Base-by-base conservation (phyloP, 106 monocot species). In the Phalaenopsis equestris region DNA sequence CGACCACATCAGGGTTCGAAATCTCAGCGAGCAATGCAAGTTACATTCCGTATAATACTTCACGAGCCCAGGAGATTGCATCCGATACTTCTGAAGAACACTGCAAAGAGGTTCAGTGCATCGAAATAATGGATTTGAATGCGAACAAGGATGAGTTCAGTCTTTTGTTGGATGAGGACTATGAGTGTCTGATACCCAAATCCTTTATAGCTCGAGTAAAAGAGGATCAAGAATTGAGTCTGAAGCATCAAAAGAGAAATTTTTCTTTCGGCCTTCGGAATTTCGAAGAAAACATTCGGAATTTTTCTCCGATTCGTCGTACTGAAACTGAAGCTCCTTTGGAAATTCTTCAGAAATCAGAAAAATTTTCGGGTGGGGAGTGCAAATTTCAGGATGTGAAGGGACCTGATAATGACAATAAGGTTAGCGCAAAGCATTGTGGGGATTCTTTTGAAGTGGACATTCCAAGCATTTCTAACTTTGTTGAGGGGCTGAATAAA, bases 41-140 rank as follows among this genome's bases (percentile, higher is more conserved):
- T 1, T 43, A 38, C 77, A 30, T 56, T 18, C 43, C 36, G 74
- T 82, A 24, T 47, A 78, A 77, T 36, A 68, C 47, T 84, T 86
- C 76, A 19, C 78, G 41, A 82, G 83, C 84, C 81, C 83, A 58
- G 11, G 79, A 79, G 73, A 77, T 68, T 80, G 47, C 89, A 74
- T 64, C 76, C 47, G 84, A 81, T 52, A 80, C 85, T 76, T 80
- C 65, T 52, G 92, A 97, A 18, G 94, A 89, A 8, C 80, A 83
- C 19, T 93, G 91, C 82, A 95, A 93, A 82, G 95, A 93, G 80
- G 99, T 99, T 19, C 83, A 67, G 42, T 94, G 94, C 74, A 91
- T 99, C 12, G 95, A 91, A 83, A 83, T 91, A 77, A 84, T 87
- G 39, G 84, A 87, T 30, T 73, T 81, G 11, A 83, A 82, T 16